Conservation (phyloP, 192 early-diverging fungal species). For the Ambispora gerdemannii region DNA sequence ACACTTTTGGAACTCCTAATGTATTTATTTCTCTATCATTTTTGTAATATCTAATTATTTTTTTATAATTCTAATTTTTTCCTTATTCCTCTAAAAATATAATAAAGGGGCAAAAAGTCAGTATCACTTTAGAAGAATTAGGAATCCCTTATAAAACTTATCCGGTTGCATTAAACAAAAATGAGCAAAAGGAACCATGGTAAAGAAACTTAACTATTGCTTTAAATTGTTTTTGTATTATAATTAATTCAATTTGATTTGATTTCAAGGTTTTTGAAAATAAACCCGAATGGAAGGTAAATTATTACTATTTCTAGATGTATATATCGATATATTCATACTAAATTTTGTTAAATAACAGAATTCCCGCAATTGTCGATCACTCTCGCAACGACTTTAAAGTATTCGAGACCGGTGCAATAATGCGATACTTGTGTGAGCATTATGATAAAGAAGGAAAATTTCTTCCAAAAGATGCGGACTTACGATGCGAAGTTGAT, state of each 20-base stretch:
- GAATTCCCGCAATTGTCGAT: constrained; percentile 50
- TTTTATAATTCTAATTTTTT: too few relatives aligned
- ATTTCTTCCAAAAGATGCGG: constrained; percentile 44
- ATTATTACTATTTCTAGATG: too few relatives aligned
- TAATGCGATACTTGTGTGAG: constrained; percentile 55
- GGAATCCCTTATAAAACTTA: constrained; percentile 41
- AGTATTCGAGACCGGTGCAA: constrained; percentile 59
- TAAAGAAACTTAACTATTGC: too few relatives aligned
- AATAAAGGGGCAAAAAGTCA: not conserved
- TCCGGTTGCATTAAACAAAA: constrained; percentile 38
- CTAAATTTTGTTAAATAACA: too few relatives aligned
- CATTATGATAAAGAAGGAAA: constrained; percentile 48
- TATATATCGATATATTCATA: too few relatives aligned
- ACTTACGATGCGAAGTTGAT: constrained; percentile 41
- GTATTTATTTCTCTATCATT: too few relatives aligned
- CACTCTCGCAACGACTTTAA: constrained; percentile 46
- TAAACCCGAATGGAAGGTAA: too few relatives aligned
- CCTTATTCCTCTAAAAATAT: too few relatives aligned
- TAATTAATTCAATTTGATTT: too few relatives aligned
- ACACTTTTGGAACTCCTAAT: not conserved
- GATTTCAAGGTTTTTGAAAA: constrained; percentile 52
- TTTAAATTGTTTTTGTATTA: too few relatives aligned
- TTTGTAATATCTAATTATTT: too few relatives aligned
- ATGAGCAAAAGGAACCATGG: constrained; percentile 49
- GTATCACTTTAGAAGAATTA: constrained; percentile 47